These are phyloP conservation scores for Trifolium repens DNA, from an alignment of 306 rosid species.

Conservation along the genomic window DNA sequence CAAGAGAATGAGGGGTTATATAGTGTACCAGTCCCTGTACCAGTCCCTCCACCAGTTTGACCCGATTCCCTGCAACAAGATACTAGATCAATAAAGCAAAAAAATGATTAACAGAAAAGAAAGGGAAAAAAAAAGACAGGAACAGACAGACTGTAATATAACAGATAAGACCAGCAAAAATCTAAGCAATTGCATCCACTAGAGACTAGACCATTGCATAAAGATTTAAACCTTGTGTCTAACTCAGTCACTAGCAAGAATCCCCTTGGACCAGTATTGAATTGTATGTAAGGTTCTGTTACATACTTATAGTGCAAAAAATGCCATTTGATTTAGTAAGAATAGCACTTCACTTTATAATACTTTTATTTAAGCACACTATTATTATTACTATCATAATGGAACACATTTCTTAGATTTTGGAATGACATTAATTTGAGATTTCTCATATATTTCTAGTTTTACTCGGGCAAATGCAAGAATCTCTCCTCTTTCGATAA, in stretches of 20 bases:
- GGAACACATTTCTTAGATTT: conserved; percentile 1
- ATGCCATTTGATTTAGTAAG: conserved; percentile 12
- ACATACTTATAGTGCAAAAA: conserved; percentile 20
- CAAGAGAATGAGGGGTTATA: conserved; percentile 9
- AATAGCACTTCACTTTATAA: conserved; percentile 4
- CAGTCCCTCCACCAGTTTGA: conserved; percentile 49
- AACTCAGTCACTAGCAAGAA: neutral
- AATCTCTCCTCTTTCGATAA: conserved; percentile 7
- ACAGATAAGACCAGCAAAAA: conserved; percentile 23
- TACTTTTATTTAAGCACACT: conserved; percentile 17
- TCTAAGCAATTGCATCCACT: conserved; percentile 14
- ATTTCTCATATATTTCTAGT: neutral
- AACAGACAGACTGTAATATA: neutral
- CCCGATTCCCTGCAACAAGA: conserved; percentile 51
- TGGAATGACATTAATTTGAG: conserved; percentile 9
- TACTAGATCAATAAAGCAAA: conserved; percentile 28
- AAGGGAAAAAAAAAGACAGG: neutral
- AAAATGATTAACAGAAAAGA: neutral
- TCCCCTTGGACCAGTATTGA: neutral
- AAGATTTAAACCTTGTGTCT: conserved; percentile 19
- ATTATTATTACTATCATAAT: neutral
- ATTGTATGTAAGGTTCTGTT: conserved; percentile 2
- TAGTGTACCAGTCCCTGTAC: conserved; percentile 39
- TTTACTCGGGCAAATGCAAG: conserved; percentile 4
- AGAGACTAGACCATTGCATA: neutral